Conservation (phyloP, 179 eudicot species). For the Beta lomatogona region DNA sequence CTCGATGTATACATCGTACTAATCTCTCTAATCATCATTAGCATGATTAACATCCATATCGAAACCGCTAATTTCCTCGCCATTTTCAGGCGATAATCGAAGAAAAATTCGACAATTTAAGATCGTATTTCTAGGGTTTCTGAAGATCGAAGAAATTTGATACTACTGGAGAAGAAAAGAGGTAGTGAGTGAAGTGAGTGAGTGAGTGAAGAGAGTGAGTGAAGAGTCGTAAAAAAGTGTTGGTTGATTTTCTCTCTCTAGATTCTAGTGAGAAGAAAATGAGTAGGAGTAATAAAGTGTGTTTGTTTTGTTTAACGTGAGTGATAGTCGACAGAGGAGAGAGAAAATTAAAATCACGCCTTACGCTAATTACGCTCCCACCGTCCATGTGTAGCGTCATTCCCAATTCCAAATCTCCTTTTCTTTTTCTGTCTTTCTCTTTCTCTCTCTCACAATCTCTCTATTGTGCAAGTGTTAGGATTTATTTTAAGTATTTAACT, state of each 20-base stretch:
- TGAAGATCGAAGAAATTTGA: slow-evolving; percentile 5
- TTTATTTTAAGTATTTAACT: background rate
- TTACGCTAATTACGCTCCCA: slow-evolving; percentile 12
- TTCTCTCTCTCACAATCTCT: too few relatives aligned
- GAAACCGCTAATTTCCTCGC: background rate
- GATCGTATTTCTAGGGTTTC: background rate
- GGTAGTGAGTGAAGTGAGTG: background rate
- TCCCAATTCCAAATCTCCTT: background rate
- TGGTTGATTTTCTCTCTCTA: background rate
- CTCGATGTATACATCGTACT: slow-evolving; percentile 44
- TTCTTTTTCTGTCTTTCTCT: background rate
- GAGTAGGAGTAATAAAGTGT: background rate
- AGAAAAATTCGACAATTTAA: background rate
- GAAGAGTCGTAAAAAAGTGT: background rate
- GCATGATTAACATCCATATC: slow-evolving; percentile 16
- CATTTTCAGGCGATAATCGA: background rate
- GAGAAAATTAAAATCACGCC: background rate
- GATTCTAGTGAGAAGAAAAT: background rate
- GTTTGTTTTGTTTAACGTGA: background rate
- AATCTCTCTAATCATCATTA: background rate
- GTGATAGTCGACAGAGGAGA: background rate
- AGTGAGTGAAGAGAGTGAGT: too few relatives aligned
- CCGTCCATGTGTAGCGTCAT: slow-evolving; percentile 1
- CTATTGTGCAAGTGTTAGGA: too few relatives aligned
- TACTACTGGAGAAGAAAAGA: background rate